Percentiles rank a stretch among this genome's conserved stretches.
These are phyloP conservation scores for Melampsora larici-populina DNA, from an alignment of 1,284 basidiomycete species.

Conservation along the genomic window DNA sequence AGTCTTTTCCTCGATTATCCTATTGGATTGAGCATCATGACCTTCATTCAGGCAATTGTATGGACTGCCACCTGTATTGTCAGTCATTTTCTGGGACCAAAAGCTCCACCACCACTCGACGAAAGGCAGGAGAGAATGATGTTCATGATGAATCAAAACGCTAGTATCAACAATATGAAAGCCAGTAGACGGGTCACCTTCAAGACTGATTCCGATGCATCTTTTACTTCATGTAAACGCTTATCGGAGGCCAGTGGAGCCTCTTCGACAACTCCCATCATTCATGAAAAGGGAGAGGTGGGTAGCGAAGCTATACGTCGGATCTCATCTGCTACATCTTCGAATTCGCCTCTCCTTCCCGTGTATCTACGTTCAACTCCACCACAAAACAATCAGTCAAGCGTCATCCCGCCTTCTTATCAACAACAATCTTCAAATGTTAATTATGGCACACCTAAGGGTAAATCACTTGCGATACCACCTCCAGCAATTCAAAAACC, in stretches of 20 bases:
- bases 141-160: slow-evolving; percentile 28
- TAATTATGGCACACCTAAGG: neutral
- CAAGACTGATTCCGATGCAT: slow-evolving; percentile 31
- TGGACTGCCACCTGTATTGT: slow-evolving; percentile 25
- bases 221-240: slow-evolving; percentile 7
- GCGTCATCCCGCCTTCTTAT: neutral
- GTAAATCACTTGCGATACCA: slow-evolving; percentile 16
- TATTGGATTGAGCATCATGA: slow-evolving; percentile 34
- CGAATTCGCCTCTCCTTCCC: slow-evolving; percentile 24
- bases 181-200: slow-evolving; percentile 35
- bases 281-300: slow-evolving; percentile 3
- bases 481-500: slow-evolving; percentile 14
- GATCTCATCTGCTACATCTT: slow-evolving; percentile 35
- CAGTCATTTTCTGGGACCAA: slow-evolving; percentile 18
- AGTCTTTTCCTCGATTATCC: slow-evolving; percentile 41
- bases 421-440: neutral
- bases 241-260: slow-evolving; percentile 26
- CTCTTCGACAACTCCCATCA: slow-evolving; percentile 35
- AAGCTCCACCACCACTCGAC: slow-evolving; percentile 8
- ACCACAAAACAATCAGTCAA: slow-evolving; percentile 14
- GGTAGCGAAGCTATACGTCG: slow-evolving; percentile 17
- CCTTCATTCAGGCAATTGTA: slow-evolving; percentile 35
- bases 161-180: slow-evolving; percentile 26
- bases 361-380: neutral
- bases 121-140: slow-evolving; percentile 28